phyloP scores from a whole-genome alignment of 768 basidiomycete species.

The Sutorius australiensis region DNA sequence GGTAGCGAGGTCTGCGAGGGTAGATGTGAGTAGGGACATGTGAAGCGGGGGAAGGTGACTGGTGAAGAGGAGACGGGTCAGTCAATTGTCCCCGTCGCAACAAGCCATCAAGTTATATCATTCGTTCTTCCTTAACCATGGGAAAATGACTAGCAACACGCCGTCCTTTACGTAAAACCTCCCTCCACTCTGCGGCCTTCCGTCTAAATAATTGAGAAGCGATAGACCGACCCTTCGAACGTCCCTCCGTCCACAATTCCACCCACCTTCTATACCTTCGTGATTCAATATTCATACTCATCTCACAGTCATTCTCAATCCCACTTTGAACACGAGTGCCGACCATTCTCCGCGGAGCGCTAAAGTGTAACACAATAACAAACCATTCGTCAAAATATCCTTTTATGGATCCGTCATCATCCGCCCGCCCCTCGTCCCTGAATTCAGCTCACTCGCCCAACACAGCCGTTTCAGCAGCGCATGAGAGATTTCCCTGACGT shows the following conservation, averaged over 20 bases:
- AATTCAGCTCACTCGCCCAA: not conserved
- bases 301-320: not conserved
- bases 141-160: conserved; percentile 18
- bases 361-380: conserved; percentile 1
- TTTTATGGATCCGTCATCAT: conserved; percentile 14
- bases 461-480: conserved; percentile 15
- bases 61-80: conserved; percentile 1
- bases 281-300: too few species aligned
- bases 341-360: conserved; percentile 20
- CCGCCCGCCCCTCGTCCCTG: conserved; percentile 21
- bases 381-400: conserved; percentile 10
- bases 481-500: not conserved
- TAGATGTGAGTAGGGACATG: conserved; percentile 29
- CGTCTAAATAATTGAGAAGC: conserved; percentile 9
- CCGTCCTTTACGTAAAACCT: conserved; percentile 18
- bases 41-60: conserved; percentile 13
- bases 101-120: conserved; percentile 29
- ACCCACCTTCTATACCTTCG: conserved; percentile 6
- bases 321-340: not conserved
- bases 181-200: conserved; percentile 2
- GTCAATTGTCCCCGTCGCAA: conserved; percentile 22
- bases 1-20: conserved; percentile 26
- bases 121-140: conserved; percentile 16
- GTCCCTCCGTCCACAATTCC: not conserved
- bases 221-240: not conserved